phyloP scores from a whole-genome alignment of 345 rosid genomes.

The Lepidium africanum region DNA sequence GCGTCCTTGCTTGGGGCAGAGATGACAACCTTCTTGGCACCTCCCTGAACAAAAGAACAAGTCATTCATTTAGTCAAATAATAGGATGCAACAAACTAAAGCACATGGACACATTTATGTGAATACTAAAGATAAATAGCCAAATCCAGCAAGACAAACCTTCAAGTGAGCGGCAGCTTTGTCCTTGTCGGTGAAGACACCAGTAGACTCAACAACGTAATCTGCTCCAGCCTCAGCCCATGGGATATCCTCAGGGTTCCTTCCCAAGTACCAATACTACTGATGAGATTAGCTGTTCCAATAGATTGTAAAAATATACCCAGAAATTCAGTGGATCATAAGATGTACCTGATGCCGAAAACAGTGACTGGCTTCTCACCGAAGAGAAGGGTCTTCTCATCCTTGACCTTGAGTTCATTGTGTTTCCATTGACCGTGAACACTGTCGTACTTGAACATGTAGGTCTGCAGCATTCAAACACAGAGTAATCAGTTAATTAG shows the following conservation, averaged over 20 bases:
- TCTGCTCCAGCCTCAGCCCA: constrained; percentile 81
- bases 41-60: constrained; percentile 47
- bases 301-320: background rate
- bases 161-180: constrained; percentile 97
- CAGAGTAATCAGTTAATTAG: background rate
- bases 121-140: background rate
- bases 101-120: background rate
- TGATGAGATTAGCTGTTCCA: background rate
- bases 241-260: constrained; percentile 95
- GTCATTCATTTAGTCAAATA: background rate
- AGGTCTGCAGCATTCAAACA: constrained; percentile 45
- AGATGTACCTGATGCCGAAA: constrained; percentile 60
- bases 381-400: constrained; percentile 81
- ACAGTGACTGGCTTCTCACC: constrained; percentile 67
- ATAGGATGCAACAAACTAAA: background rate
- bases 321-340: background rate
- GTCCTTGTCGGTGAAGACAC: constrained; percentile 94
- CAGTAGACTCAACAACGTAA: constrained; percentile 75
- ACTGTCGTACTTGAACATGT: constrained; percentile 92
- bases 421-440: constrained; percentile 98
- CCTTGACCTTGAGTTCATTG: constrained; percentile 66
- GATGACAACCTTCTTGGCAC: constrained; percentile 92
- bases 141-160: constrained; percentile 28
- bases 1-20: constrained; percentile 95
- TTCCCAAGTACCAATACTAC: constrained; percentile 4